A percentile compares a stretch with the other conserved stretches of the same genome.
phyloP scores from a whole-genome alignment of 371 early-diverging fungal genomes.

The Dipsacomyces acuminosporus region DNA sequence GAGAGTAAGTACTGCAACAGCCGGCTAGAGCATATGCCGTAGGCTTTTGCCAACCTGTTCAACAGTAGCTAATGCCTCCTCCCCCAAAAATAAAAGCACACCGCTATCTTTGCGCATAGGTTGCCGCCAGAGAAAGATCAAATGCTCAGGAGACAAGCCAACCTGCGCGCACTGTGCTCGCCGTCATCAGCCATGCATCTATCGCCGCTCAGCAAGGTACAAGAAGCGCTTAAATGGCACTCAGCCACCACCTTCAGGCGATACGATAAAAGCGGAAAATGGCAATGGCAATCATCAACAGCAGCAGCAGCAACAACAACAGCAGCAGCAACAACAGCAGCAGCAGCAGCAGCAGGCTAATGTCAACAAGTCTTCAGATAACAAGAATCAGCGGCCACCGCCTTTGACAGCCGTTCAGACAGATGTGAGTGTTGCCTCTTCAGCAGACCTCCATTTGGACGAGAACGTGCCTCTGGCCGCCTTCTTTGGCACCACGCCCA shows the following conservation, averaged over 20 bases:
- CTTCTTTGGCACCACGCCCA: slow-evolving; percentile 32
- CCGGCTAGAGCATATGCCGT: too few relatives aligned
- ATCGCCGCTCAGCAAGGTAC: slow-evolving; percentile 44
- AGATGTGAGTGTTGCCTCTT: too few relatives aligned
- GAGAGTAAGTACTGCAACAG: slow-evolving; percentile 37
- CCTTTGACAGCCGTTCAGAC: too few relatives aligned
- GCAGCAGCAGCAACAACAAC: not conserved
- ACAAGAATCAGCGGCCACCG: too few relatives aligned
- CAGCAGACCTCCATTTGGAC: slow-evolving; percentile 2
- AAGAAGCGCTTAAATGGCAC: slow-evolving; percentile 22
- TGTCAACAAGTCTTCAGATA: too few relatives aligned
- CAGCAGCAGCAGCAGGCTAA: not conserved
- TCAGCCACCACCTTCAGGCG: too few relatives aligned
- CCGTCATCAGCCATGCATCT: slow-evolving; percentile 45
- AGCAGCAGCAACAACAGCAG: not conserved
- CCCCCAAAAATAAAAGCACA: too few relatives aligned
- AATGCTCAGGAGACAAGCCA: slow-evolving; percentile 46
- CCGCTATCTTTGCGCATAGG: slow-evolving; percentile 19
- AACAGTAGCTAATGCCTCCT: too few relatives aligned
- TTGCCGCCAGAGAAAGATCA: slow-evolving; percentile 43
- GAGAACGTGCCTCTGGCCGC: slow-evolving; percentile 36
- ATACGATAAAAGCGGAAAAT: too few relatives aligned
- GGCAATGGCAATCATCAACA: not conserved
- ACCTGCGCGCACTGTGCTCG: slow-evolving; percentile 43
- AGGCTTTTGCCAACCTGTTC: too few relatives aligned